Base-by-base conservation (phyloP, 176 grass and related monocot genomes). In the Chrysopogon serrulatus region DNA sequence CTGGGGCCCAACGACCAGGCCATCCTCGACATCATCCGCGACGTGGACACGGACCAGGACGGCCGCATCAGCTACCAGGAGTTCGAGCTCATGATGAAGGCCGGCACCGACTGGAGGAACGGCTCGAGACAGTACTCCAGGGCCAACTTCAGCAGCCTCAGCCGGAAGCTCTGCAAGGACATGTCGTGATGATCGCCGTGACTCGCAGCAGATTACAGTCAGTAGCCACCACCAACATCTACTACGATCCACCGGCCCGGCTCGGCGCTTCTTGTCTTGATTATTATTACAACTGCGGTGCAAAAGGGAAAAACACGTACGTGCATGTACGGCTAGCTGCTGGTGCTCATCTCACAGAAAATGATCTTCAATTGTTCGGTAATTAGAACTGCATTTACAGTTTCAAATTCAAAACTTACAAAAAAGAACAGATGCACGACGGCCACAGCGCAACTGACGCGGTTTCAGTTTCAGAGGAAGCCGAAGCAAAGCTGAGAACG, bases 41-140 rank as follows among this genome's bases (percentile, higher is more conserved):
- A 95, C 35, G 92, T 98, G 18, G 95, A 98, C 86, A 93, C 83
- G 18, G 92, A 95, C 32, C 51, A 86, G 82, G 92, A 98, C 76
- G 92, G 95, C 0, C 88, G 87, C 14, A 98, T 98, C 65, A 95
- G 92, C 86, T 98, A 91, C 63, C 86, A 98, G 74, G 92, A 95
- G 78, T 95, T 95, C 82, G 95, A 93, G 90, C 80, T 91, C 23
- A 98, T 95, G 95, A 98, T 95, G 95, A 98, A 98, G 74, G 43
- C 92, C 15, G 95, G 95, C 54, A 67, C 82, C 12, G 92, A 95
- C 87, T 93, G 92, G 92, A 92, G 88, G 87, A 98, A 95, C 75
- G 88, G 65, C 0, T 95, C 95, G 1, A 49, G 90, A 0, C 88
- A 65, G 27, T 95, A 86, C 87, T 93, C 92, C 21, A 77, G 86